A percentile compares a stretch with the other conserved stretches of the same genome.
Conservation (phyloP, 2,329 filamentous ascomycete species). For the Chaetomiaceae sp. region DNA sequence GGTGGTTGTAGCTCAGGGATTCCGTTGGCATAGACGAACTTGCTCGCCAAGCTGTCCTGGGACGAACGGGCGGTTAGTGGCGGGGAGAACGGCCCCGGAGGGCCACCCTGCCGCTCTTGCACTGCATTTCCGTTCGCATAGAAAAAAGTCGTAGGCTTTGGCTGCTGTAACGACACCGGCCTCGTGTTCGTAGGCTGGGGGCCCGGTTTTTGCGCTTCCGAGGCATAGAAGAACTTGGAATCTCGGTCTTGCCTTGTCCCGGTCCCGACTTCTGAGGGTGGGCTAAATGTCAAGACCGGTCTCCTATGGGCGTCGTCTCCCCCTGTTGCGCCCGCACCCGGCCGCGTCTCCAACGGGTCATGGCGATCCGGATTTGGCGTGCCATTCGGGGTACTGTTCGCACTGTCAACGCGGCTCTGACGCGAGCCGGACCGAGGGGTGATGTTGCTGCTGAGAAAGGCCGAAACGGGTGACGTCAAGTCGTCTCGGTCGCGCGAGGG, state of each 20-base stretch:
- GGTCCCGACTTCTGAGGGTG: conserved; percentile 33
- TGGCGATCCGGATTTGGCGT: conserved; percentile 49
- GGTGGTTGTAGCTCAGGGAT: conserved; percentile 45
- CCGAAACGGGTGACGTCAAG: conserved; percentile 47
- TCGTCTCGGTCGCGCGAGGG: conserved; percentile 41
- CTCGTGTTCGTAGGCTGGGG: conserved; percentile 27
- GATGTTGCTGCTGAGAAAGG: conserved; percentile 62
- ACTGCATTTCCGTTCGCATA: conserved; percentile 50
- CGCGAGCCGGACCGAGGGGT: conserved; percentile 75
- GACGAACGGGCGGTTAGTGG: conserved; percentile 28
- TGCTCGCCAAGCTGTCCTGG: conserved; percentile 42
- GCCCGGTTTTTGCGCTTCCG: conserved; percentile 55
- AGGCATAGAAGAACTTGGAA: conserved; percentile 89
- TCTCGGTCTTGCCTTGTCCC: conserved; percentile 36
- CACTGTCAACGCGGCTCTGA: conserved; percentile 66
- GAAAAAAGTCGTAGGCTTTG: conserved; percentile 47
- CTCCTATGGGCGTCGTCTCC: conserved; percentile 29
- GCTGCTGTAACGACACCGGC: conserved; percentile 30
- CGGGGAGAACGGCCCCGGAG: conserved; percentile 34
- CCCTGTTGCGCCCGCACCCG: conserved; percentile 27
- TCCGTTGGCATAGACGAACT: conserved; percentile 74
- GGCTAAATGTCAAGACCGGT: conserved; percentile 37
- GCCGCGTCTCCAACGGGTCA: conserved; percentile 42
- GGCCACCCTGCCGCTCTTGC: conserved; percentile 35
- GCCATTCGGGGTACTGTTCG: conserved; percentile 59